These are phyloP conservation scores for Starmerella tilneyi DNA, from an alignment of 805 yeast species.

Conservation along the genomic window DNA sequence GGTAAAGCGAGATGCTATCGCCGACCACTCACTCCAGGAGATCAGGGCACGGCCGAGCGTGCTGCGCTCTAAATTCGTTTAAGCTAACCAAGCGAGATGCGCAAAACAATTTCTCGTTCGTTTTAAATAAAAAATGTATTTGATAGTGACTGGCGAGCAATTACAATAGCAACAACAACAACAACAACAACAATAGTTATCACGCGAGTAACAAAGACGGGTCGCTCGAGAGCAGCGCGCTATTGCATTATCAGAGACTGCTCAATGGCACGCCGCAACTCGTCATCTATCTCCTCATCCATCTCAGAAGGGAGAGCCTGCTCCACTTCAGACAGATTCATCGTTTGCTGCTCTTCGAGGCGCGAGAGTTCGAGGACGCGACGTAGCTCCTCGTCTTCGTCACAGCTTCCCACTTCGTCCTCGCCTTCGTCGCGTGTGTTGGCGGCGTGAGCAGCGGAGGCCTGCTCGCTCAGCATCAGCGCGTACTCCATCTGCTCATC, in stretches of 20 bases:
- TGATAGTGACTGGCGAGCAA: no score
- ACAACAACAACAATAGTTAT: neutral
- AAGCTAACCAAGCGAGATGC: no score
- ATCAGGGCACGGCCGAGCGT: no score
- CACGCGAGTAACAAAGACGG: neutral
- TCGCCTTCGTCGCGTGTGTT: neutral
- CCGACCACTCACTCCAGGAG: no score
- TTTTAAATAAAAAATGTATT: no score
- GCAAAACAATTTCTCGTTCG: no score
- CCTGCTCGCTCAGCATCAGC: constrained; percentile 27
- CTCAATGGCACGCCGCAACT: constrained; percentile 14
- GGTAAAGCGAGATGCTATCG: no score
- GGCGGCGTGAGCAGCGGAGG: neutral
- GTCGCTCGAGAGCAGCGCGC: neutral
- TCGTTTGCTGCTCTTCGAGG: neutral
- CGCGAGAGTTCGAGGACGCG: constrained; percentile 25
- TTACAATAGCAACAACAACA: neutral
- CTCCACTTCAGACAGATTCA: neutral
- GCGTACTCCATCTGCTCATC: constrained; percentile 31
- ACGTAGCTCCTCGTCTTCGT: constrained; percentile 23
- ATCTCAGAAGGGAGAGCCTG: neutral
- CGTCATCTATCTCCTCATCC: constrained; percentile 14
- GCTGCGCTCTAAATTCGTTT: no score
- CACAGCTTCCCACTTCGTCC: neutral
- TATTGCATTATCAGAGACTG: constrained; percentile 5